Evolutionary conservation across 371 early-diverging fungal species (phyloP).

Genomic region (Actinomucor elegans): DNA sequence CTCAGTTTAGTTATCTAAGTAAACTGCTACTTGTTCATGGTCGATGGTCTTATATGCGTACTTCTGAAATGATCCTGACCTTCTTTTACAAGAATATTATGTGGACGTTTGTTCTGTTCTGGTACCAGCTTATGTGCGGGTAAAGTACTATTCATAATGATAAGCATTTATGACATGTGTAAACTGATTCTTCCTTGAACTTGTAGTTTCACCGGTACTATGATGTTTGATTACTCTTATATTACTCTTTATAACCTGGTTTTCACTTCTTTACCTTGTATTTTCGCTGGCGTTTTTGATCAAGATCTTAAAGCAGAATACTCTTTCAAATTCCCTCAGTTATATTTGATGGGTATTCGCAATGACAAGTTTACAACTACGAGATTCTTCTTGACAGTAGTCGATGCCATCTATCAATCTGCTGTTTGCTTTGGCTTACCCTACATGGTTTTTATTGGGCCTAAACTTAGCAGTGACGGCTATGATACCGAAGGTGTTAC

Average conservation of each 20-base stretch:
- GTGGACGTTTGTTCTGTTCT: constrained; percentile 76
- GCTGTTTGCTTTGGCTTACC: constrained; percentile 79
- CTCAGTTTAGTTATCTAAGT: constrained; percentile 76
- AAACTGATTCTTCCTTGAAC: too few relatives aligned
- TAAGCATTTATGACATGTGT: too few relatives aligned
- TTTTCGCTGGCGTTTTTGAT: constrained; percentile 78
- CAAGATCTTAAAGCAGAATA: constrained; percentile 83
- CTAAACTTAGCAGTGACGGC: constrained; percentile 56
- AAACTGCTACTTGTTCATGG: constrained; percentile 82
- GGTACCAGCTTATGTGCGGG: constrained; percentile 81
- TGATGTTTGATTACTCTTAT: constrained; percentile 84
- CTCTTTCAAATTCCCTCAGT: constrained; percentile 79
- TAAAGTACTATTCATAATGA: too few relatives aligned
- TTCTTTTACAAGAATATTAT: constrained; percentile 85
- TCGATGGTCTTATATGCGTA: constrained; percentile 82
- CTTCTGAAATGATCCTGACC: constrained; percentile 73
- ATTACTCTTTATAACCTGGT: constrained; percentile 77
- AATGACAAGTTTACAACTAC: constrained; percentile 79
- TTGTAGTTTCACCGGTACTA: constrained; percentile 55
- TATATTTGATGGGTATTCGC: constrained; percentile 86
- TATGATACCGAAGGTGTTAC: constrained; percentile 64
- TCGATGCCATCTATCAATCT: constrained; percentile 92
- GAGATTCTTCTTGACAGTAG: constrained; percentile 81
- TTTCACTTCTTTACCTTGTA: constrained; percentile 74
- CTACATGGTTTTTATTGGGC: constrained; percentile 50